Conservation (phyloP, 2,329 filamentous ascomycete species). For the Ophiostoma himal-ulmi region DNA sequence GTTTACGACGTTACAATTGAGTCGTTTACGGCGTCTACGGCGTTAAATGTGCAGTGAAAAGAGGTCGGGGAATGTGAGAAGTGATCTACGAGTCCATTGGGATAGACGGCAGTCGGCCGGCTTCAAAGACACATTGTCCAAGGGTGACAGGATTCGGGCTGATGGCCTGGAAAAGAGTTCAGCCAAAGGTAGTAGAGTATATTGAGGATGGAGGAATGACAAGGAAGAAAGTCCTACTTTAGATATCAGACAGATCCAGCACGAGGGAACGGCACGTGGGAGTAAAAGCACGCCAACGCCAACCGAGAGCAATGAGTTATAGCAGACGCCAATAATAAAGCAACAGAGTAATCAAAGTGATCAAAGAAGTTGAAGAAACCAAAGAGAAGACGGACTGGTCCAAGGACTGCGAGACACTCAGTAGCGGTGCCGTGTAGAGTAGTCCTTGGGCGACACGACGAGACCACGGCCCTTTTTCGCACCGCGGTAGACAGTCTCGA, state of each 20-base stretch:
- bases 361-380: neutral
- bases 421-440: constrained; percentile 63
- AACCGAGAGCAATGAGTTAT: neutral
- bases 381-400: neutral
- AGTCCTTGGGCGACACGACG: constrained; percentile 89
- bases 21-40: neutral
- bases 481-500: constrained; percentile 96
- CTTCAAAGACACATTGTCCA: neutral
- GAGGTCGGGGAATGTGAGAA: no score
- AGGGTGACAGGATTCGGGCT: neutral
- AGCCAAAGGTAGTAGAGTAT: neutral
- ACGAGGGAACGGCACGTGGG: neutral
- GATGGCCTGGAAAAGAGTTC: neutral
- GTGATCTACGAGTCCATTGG: neutral
- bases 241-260: neutral
- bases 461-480: constrained; percentile 96
- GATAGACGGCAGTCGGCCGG: neutral
- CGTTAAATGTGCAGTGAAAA: neutral
- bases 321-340: neutral
- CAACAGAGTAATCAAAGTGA: neutral
- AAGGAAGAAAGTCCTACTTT: neutral
- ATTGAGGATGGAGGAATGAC: neutral
- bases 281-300: neutral
- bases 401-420: constrained; percentile 31
- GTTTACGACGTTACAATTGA: constrained; percentile 6